Conservation (phyloP, 2,329 filamentous ascomycete species). For the Fusarium tupiense region DNA sequence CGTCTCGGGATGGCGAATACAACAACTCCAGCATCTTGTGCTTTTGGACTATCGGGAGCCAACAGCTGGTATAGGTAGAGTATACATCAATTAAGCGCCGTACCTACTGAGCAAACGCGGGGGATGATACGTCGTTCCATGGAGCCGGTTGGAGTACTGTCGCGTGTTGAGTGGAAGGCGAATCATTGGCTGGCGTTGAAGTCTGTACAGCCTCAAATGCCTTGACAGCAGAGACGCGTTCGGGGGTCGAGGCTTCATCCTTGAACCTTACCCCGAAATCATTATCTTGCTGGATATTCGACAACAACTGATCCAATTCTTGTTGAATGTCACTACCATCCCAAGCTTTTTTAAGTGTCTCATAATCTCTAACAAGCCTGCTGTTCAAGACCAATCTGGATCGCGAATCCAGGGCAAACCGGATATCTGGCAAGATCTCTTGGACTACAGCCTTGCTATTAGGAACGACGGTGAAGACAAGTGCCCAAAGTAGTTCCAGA, state of each 20-base stretch:
- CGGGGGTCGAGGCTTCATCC: not conserved
- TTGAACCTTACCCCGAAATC: not conserved
- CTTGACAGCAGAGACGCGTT: not conserved
- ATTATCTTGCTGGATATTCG: not conserved
- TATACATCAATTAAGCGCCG: not conserved
- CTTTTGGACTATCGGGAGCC: not conserved
- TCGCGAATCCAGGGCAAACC: not conserved
- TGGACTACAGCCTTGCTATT: not conserved
- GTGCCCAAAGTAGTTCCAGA: not conserved
- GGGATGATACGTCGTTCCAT: not conserved
- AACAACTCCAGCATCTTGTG: not conserved
- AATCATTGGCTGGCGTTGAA: not conserved
- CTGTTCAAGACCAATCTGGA: not conserved
- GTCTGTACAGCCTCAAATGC: not conserved
- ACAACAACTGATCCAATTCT: not conserved
- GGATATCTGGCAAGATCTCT: not conserved
- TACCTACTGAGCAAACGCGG: not conserved
- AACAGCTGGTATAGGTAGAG: not conserved
- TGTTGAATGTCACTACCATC: not conserved
- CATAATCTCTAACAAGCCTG: not conserved
- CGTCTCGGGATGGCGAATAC: not conserved
- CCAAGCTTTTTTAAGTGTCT: not conserved
- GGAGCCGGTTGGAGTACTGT: not conserved
- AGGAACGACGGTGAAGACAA: not conserved
- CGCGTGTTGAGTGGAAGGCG: not conserved